phyloP scores from a whole-genome alignment of 2,329 filamentous ascomycete species.

The Xylaria sp. region DNA sequence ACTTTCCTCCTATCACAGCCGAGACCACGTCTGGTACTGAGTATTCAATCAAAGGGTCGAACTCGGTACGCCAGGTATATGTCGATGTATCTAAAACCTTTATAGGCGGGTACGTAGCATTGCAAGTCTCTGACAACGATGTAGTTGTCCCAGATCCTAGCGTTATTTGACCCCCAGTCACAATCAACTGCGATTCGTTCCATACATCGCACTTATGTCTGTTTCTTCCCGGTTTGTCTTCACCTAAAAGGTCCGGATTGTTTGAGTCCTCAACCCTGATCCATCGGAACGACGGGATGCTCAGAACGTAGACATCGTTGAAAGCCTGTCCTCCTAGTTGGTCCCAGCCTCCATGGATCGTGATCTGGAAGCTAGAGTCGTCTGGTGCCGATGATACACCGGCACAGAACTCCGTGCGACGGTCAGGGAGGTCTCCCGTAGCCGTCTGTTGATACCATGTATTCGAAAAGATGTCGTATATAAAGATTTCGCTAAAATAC shows the following conservation, averaged over 20 bases:
- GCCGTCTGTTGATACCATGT: constrained; percentile 38
- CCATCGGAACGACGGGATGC: constrained; percentile 38
- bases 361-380: constrained; percentile 42
- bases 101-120: constrained; percentile 35
- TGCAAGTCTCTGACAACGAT: constrained; percentile 13
- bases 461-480: constrained; percentile 35
- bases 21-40: constrained; percentile 35
- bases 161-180: constrained; percentile 32
- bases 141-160: neutral
- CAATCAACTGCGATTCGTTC: constrained; percentile 37
- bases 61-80: constrained; percentile 35
- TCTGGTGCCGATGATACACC: constrained; percentile 38
- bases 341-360: constrained; percentile 37
- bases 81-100: constrained; percentile 38
- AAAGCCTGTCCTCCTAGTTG: constrained; percentile 13
- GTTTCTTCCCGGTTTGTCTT: constrained; percentile 24
- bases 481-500: constrained; percentile 37
- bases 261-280: constrained; percentile 33
- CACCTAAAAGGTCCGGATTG: constrained; percentile 35
- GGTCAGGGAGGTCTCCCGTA: constrained; percentile 33
- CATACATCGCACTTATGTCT: constrained; percentile 36
- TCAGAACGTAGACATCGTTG: constrained; percentile 40
- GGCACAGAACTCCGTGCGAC: constrained; percentile 38
- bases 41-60: constrained; percentile 32
- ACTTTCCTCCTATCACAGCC: constrained; percentile 36